Conservation (phyloP, 164 flowering plant species). For the Sextonia rubra region DNA sequence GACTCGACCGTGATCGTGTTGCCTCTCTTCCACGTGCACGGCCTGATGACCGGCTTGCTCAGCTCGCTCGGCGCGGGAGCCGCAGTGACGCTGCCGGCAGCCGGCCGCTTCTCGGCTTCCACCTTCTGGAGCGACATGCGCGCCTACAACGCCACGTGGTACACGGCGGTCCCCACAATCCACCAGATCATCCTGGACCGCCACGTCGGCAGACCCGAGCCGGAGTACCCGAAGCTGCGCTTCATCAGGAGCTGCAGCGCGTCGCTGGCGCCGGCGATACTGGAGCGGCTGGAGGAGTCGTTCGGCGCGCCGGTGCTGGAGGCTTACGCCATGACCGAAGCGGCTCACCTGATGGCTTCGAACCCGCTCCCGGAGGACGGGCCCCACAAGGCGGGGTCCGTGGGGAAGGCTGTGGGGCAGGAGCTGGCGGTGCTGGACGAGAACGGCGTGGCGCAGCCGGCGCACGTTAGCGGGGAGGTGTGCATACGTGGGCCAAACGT, state of each 20-base stretch:
- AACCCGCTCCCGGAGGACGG: constrained; percentile 79
- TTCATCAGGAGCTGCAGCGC: constrained; percentile 93
- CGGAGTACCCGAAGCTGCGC: constrained; percentile 68
- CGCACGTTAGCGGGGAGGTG: constrained; percentile 64
- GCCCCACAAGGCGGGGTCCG: constrained; percentile 76
- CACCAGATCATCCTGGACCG: constrained; percentile 91
- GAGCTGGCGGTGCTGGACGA: constrained; percentile 76
- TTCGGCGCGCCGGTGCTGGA: constrained; percentile 87
- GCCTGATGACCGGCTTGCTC: constrained; percentile 63
- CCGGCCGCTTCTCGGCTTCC: constrained; percentile 90
- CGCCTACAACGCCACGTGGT: constrained; percentile 72
- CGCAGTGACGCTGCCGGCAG: constrained; percentile 70
- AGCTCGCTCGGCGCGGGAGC: constrained; percentile 76
- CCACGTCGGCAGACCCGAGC: constrained; percentile 54
- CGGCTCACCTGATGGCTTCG: constrained; percentile 64
- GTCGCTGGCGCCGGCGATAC: constrained; percentile 63
- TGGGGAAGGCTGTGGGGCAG: constrained; percentile 82
- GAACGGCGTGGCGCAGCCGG: constrained; percentile 43
- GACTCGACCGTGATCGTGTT: constrained; percentile 88
- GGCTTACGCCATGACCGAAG: constrained; percentile 91
- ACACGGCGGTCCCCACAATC: constrained; percentile 95
- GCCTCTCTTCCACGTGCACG: constrained; percentile 94
- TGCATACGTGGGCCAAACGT: constrained; percentile 87
- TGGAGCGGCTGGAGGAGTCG: constrained; percentile 68
- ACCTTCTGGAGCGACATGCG: constrained; percentile 86